A percentile compares a stretch with the other conserved stretches of the same genome.
These are phyloP conservation scores for Dillenia suffruticosa DNA, from an alignment of 164 flowering plant genomes.

Conservation along the genomic window DNA sequence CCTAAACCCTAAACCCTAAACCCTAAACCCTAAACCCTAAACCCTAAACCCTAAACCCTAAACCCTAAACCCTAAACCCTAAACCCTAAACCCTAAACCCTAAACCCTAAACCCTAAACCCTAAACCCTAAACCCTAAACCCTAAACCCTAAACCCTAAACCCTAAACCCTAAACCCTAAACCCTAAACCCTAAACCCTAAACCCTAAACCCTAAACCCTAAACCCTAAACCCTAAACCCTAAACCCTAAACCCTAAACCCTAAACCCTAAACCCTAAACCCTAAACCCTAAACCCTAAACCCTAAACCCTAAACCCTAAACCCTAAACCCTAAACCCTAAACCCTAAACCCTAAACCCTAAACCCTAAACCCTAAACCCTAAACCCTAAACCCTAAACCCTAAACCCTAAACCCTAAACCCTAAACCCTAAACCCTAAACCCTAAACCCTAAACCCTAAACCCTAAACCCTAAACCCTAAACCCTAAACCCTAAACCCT, in stretches of 20 bases:
- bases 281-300: slow-evolving; percentile 7
- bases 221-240: slow-evolving; percentile 4
- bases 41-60: no score
- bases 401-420: slow-evolving; percentile 3
- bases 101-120: no score
- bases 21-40: no score
- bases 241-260: slow-evolving; percentile 1
- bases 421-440: slow-evolving; percentile 1
- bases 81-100: no score
- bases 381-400: slow-evolving; percentile 6
- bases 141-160: no score
- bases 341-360: slow-evolving; percentile 5
- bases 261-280: slow-evolving; percentile 7
- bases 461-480: not conserved
- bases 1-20: no score
- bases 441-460: not conserved
- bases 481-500: not conserved
- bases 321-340: slow-evolving; percentile 2
- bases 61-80: no score
- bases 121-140: no score
- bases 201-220: slow-evolving; percentile 6
- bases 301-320: slow-evolving; percentile 4
- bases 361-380: slow-evolving; percentile 8
- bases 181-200: not conserved
- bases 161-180: no score